Evolutionary conservation across 179 eudicot species (phyloP).

Genomic region (Corrigiola litoralis): DNA sequence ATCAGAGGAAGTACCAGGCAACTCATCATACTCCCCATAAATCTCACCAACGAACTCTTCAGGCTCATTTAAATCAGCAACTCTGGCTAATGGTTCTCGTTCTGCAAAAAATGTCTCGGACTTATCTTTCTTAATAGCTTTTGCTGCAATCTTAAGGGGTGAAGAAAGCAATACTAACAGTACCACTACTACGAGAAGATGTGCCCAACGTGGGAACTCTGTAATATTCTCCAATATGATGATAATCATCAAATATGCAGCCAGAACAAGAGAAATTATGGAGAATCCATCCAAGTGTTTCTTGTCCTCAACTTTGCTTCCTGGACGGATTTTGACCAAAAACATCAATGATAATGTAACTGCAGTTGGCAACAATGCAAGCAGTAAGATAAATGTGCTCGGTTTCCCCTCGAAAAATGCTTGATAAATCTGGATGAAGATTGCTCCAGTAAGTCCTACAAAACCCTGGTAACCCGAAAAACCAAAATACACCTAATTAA

Average conservation of each 20-base stretch:
- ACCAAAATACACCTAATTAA: no score
- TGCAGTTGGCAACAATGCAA: slow-evolving; percentile 56
- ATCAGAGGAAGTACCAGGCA: slow-evolving; percentile 19
- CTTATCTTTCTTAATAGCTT: slow-evolving; percentile 18
- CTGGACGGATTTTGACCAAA: slow-evolving; percentile 41
- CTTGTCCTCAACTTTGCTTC: slow-evolving; percentile 37
- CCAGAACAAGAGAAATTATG: slow-evolving; percentile 37
- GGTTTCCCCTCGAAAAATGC: slow-evolving; percentile 53
- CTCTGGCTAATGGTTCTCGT: slow-evolving; percentile 1
- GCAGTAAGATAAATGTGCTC: slow-evolving; percentile 54
- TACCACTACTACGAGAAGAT: slow-evolving; percentile 22
- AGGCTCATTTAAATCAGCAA: not conserved
- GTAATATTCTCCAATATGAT: slow-evolving; percentile 51
- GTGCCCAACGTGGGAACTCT: slow-evolving; percentile 41
- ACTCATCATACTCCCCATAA: slow-evolving; percentile 13
- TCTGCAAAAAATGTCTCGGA: not conserved
- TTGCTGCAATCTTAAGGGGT: slow-evolving; percentile 35
- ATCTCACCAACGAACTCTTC: slow-evolving; percentile 12
- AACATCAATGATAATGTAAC: slow-evolving; percentile 55
- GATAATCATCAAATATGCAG: slow-evolving; percentile 51
- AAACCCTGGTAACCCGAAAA: no score
- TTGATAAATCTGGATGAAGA: slow-evolving; percentile 60
- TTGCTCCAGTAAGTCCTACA: slow-evolving; percentile 86
- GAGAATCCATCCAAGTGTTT: slow-evolving; percentile 61
- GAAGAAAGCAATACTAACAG: slow-evolving; percentile 48